Evolutionary conservation across 768 basidiomycete genomes (phyloP), one percentile per base, ranked within the genome.

Genomic region (Boletus tylopilopsis): DNA sequence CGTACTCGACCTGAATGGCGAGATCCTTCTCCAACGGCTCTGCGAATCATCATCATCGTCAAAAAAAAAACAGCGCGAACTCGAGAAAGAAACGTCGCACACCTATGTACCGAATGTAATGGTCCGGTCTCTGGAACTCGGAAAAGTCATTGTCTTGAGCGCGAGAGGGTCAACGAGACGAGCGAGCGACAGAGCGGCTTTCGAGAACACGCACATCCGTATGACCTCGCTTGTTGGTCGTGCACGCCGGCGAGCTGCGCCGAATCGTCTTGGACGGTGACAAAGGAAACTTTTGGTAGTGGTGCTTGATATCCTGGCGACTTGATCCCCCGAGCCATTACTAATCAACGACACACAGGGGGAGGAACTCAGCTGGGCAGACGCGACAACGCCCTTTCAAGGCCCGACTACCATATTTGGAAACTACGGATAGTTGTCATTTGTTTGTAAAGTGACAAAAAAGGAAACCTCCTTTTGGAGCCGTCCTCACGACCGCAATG

Each of bases 1-100:
- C 96, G 74, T 99, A 99, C 68, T 98, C 96, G 21, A 99, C 95
- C 58, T 95, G 93, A 33, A 82, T 80, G 7, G 87, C 87, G 16
- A 98, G 80, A 56, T 99, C 96, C 40, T 81, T 83, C 64, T 99
- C 95, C 56, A 96, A 73, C 0, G 95, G 95, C 61, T 96, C 94
- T 91, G 62, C 21, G 23, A 40, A 40, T 29, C 36, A 23, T 56
- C 51, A n/a, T n/a, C n/a, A n/a, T n/a, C n/a, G n/a, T n/a, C n/a
- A n/a, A 62, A 44, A n/a, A 62, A 44, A 16, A 29, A 45, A 39
- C 25, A 11, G 34, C 30, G 24, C 12, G 47, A 22, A 25, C 32
- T 24, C 16, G n/a, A n/a, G n/a, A 21, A 32, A 22, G 29, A 27
- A 21, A 33, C 24, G 2, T 33, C 23, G 63, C 80, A 35, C 59